phyloP scores from a whole-genome alignment of 495 filamentous ascomycete species.

The Xanthoparmelia taractica region DNA sequence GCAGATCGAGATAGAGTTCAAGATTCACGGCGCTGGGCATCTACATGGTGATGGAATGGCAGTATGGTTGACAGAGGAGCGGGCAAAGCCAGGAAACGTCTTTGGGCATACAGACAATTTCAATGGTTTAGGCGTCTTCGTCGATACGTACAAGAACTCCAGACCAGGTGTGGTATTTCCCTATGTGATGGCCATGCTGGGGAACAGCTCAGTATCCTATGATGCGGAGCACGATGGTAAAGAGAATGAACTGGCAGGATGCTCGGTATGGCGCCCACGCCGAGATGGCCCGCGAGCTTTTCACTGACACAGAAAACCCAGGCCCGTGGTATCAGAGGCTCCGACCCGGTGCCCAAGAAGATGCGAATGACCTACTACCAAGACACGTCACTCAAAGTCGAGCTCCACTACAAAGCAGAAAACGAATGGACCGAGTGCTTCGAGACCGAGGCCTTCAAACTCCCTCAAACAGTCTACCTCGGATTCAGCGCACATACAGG shows the following conservation, averaged over 20 bases:
- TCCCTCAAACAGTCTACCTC: slow-evolving; percentile 87
- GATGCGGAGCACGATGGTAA: slow-evolving; percentile 95
- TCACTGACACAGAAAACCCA: slow-evolving; percentile 24
- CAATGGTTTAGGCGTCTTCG: slow-evolving; percentile 91
- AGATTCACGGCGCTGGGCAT: slow-evolving; percentile 71
- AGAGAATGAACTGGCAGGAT: slow-evolving; percentile 84
- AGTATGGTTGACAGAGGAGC: slow-evolving; percentile 95
- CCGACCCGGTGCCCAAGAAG: slow-evolving; percentile 62
- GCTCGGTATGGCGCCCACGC: slow-evolving; percentile 54
- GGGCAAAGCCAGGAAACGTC: slow-evolving; percentile 70
- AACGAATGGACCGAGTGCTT: slow-evolving; percentile 89
- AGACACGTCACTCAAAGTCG: slow-evolving; percentile 83
- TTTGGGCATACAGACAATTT: slow-evolving; percentile 86
- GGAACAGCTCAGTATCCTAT: slow-evolving; percentile 80
- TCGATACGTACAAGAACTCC: slow-evolving; percentile 99
- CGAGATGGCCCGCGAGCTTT: background rate
- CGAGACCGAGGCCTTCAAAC: slow-evolving; percentile 61
- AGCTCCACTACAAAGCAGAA: slow-evolving; percentile 87
- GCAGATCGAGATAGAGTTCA: slow-evolving; percentile 93
- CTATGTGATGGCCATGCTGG: slow-evolving; percentile 98
- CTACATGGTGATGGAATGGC: slow-evolving; percentile 97
- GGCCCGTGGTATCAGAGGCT: slow-evolving; percentile 80
- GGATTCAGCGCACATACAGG: slow-evolving; percentile 95
- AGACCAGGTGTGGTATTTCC: slow-evolving; percentile 91
- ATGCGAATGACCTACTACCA: slow-evolving; percentile 90